Evolutionary conservation across 345 rosid genomes (phyloP).

Genomic region (Syzygium oleosum): DNA sequence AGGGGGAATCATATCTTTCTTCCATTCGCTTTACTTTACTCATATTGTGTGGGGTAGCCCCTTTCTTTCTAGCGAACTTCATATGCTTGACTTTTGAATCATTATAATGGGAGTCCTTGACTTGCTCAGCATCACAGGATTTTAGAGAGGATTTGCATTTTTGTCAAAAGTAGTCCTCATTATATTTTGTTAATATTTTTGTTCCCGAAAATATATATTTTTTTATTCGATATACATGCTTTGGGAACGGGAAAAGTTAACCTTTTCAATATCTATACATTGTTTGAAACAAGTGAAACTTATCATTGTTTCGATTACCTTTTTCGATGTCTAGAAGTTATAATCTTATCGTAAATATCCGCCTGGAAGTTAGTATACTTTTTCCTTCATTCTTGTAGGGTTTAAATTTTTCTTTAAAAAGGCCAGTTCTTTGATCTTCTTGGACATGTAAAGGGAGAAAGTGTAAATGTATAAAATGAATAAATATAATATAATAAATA

Average conservation of each 20-base stretch:
- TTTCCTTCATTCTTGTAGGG: background rate
- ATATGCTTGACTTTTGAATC: background rate
- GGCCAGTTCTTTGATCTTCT: background rate
- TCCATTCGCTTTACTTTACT: background rate
- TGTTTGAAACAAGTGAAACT: background rate
- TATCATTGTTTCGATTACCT: background rate
- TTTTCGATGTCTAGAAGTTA: background rate
- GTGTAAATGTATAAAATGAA: background rate
- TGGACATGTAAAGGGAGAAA: background rate
- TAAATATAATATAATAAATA: background rate
- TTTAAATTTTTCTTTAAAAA: background rate
- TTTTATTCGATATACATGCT: background rate
- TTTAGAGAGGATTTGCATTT: background rate
- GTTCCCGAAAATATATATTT: background rate
- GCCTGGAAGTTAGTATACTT: background rate
- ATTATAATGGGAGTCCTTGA: background rate
- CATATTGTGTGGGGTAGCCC: background rate
- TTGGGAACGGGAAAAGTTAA: background rate
- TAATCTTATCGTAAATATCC: background rate
- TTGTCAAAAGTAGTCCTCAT: background rate
- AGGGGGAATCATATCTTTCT: background rate
- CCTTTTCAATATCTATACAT: background rate
- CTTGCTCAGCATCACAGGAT: background rate
- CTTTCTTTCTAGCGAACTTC: background rate
- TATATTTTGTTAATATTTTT: background rate